Conservation (phyloP, 495 filamentous ascomycete genomes). For the Hypoxylon intermedium region DNA sequence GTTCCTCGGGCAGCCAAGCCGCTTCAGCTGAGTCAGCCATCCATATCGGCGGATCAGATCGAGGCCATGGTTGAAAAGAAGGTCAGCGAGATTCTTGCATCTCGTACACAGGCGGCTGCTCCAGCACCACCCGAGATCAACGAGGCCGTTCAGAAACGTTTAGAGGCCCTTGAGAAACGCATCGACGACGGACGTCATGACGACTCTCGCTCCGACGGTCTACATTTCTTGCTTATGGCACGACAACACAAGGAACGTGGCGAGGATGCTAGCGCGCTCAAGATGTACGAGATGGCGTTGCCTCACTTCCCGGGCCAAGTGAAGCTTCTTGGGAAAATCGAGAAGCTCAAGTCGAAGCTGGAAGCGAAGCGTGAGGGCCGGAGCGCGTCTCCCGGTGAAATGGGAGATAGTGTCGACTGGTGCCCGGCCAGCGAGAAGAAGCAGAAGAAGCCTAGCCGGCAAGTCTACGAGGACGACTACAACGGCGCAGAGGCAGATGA, state of each 20-base stretch:
- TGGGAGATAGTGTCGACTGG: conserved; percentile 7
- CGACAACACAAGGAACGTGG: conserved; percentile 87
- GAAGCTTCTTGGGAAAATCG: conserved; percentile 81
- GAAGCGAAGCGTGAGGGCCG: conserved; percentile 49
- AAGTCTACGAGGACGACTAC: conserved; percentile 39
- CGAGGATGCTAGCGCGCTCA: conserved; percentile 77
- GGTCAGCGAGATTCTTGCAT: conserved; percentile 84
- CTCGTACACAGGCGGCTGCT: conserved; percentile 59
- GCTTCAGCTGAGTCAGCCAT: conserved; percentile 43
- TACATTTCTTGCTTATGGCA: conserved; percentile 86
- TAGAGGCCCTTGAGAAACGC: conserved; percentile 84
- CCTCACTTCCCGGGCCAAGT: conserved; percentile 86
- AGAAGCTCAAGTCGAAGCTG: conserved; percentile 67
- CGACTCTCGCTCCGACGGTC: conserved; percentile 76
- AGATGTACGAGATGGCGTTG: conserved; percentile 84
- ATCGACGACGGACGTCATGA: conserved; percentile 74
- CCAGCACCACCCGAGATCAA: conserved; percentile 64
- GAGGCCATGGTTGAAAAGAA: conserved; percentile 92
- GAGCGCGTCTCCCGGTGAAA: conserved; percentile 8
- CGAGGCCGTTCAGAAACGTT: conserved; percentile 77
- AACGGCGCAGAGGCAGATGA: conserved; percentile 56
- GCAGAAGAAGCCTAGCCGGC: conserved; percentile 21
- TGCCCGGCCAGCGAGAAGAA: conserved; percentile 19
- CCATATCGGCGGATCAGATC: conserved; percentile 76
- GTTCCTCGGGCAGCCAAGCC: conserved; percentile 51